Percentiles rank a stretch among this genome's conserved stretches.
phyloP scores from a whole-genome alignment of 306 rosid genomes.

The Rosa lucieae region DNA sequence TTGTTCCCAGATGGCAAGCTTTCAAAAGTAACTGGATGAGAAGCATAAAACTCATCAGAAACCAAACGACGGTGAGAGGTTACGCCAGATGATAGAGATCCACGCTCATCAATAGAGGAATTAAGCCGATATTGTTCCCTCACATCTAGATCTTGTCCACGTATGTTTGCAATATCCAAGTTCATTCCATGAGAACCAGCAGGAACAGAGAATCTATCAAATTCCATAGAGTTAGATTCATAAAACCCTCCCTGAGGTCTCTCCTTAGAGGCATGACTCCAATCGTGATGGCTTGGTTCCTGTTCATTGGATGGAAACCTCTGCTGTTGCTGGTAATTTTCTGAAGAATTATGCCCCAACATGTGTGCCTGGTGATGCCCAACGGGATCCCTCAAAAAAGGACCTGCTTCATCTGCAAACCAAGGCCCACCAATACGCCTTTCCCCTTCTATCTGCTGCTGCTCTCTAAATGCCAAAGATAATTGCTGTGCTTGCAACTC shows the following conservation, averaged over 20 bases:
- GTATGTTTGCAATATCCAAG: conserved; percentile 25
- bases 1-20: conserved; percentile 41
- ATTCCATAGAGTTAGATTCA: conserved; percentile 49
- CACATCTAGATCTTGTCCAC: conserved; percentile 43
- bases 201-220: conserved; percentile 57
- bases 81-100: conserved; percentile 35
- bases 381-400: conserved; percentile 49
- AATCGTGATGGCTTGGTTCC: conserved; percentile 50
- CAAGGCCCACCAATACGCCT: conserved; percentile 50
- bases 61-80: conserved; percentile 33
- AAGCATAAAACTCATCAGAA: conserved; percentile 48
- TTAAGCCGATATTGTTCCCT: conserved; percentile 39
- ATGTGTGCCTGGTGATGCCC: conserved; percentile 47
- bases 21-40: conserved; percentile 39
- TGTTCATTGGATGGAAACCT: conserved; percentile 54
- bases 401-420: conserved; percentile 52
- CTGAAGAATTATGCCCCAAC: conserved; percentile 48
- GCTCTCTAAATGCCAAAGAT: conserved; percentile 57
- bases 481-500: conserved; percentile 57
- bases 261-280: conserved; percentile 52
- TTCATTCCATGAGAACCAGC: conserved; percentile 29
- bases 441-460: conserved; percentile 59
- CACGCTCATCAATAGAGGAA: conserved; percentile 40
- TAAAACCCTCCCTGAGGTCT: conserved; percentile 45
- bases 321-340: conserved; percentile 55